phyloP scores from a whole-genome alignment of 176 grass and related monocot species.

The Otatea glauca region DNA sequence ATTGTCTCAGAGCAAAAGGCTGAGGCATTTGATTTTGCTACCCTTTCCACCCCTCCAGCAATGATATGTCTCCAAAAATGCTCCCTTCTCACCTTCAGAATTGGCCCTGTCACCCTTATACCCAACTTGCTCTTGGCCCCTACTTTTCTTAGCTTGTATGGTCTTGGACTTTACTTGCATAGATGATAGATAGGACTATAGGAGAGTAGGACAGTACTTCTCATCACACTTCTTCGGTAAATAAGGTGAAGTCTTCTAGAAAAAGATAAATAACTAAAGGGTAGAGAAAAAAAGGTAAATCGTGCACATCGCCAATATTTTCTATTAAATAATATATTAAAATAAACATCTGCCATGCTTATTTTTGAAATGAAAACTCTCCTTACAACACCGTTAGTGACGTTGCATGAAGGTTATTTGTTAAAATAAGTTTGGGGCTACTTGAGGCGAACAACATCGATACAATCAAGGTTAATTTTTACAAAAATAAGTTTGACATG shows the following conservation, averaged over 20 bases:
- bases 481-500: not conserved
- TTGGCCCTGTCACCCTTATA: conserved; percentile 52
- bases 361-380: no score
- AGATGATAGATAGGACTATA: not conserved
- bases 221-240: not conserved
- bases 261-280: not conserved
- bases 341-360: no score
- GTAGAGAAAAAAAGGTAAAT: not conserved
- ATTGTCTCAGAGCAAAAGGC: conserved; percentile 29
- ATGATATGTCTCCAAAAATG: conserved; percentile 53
- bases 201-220: conserved; percentile 3
- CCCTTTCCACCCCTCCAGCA: conserved; percentile 20
- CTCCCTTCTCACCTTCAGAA: conserved; percentile 46
- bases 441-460: not conserved
- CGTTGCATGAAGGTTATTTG: no score
- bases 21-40: conserved; percentile 14
- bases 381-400: no score
- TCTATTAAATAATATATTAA: no score
- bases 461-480: not conserved
- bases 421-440: no score
- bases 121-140: conserved; percentile 51
- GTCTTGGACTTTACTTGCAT: conserved; percentile 29
- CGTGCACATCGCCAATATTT: not conserved
- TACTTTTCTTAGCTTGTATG: conserved; percentile 44
- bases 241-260: not conserved